Percentiles rank a stretch among this genome's conserved stretches.
phyloP scores from a whole-genome alignment of 2,329 filamentous ascomycete species.

The Arthrobotrys megalospora region DNA sequence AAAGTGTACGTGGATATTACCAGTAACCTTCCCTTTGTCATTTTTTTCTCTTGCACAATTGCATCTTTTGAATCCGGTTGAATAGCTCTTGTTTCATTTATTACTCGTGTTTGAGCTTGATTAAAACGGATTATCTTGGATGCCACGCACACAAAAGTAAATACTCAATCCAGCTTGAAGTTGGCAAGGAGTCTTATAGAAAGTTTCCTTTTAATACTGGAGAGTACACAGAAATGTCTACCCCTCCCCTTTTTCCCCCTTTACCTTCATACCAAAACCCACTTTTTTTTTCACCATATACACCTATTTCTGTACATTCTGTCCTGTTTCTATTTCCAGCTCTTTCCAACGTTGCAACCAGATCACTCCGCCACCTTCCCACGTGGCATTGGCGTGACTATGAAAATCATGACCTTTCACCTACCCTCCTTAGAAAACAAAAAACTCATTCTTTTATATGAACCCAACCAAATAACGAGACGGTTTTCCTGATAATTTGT shows the following conservation, averaged over 20 bases:
- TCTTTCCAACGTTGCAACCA: constrained; percentile 30
- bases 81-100: constrained; percentile 17
- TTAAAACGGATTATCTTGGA: constrained; percentile 33
- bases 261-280: constrained; percentile 12
- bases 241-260: constrained; percentile 14
- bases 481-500: constrained; percentile 23
- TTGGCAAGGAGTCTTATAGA: constrained; percentile 3
- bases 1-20: constrained; percentile 61
- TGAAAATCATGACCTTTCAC: constrained; percentile 45
- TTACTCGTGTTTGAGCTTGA: constrained; percentile 23
- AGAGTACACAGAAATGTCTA: constrained; percentile 20
- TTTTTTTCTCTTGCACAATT: background rate
- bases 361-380: constrained; percentile 19
- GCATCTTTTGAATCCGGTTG: constrained; percentile 23
- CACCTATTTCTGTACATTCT: constrained; percentile 28
- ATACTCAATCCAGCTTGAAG: constrained; percentile 16
- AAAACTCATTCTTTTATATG: constrained; percentile 22
- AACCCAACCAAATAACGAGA: constrained; percentile 8
- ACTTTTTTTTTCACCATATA: constrained; percentile 17
- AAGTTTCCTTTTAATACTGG: constrained; percentile 21
- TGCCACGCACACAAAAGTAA: constrained; percentile 29
- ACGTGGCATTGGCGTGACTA: constrained; percentile 23
- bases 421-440: constrained; percentile 7
- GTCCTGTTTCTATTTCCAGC: constrained; percentile 18
- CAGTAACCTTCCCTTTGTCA: constrained; percentile 41